phyloP scores from a whole-genome alignment of 1,284 basidiomycete species.

The Sporisorium sorghi region DNA sequence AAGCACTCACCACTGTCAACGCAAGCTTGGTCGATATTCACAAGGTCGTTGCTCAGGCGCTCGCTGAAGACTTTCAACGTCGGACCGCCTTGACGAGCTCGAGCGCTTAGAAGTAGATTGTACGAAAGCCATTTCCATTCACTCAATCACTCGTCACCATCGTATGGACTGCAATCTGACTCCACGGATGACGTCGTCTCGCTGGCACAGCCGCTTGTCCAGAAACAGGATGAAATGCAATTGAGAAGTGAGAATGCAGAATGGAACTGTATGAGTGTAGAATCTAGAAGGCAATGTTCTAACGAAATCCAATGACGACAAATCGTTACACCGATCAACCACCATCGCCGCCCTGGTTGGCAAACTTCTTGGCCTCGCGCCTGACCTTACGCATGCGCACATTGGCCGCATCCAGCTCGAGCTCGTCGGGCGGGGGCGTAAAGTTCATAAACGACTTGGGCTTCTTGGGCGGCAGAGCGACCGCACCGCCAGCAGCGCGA shows the following conservation, averaged over 20 bases:
- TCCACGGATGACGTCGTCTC: not conserved
- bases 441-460: conserved; percentile 61
- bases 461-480: conserved; percentile 49
- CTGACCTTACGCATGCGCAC: conserved; percentile 45
- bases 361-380: conserved; percentile 39
- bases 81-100: conserved; percentile 26
- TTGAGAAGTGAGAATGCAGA: conserved; percentile 3
- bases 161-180: not conserved
- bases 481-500: conserved; percentile 34
- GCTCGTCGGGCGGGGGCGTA: conserved; percentile 59
- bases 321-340: conserved; percentile 16
- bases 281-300: not conserved
- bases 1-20: conserved; percentile 24
- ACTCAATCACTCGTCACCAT: not conserved
- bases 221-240: conserved; percentile 1
- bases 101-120: not conserved
- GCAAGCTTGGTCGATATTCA: conserved; percentile 46
- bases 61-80: conserved; percentile 40
- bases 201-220: not conserved
- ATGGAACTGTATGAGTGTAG: not conserved
- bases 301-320: not conserved
- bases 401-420: conserved; percentile 40
- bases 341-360: conserved; percentile 59
- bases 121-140: not conserved
- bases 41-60: conserved; percentile 41